A percentile compares a stretch with the other conserved stretches of the same genome.
phyloP scores from a whole-genome alignment of 495 filamentous ascomycete species.

The Copromyces sp. region DNA sequence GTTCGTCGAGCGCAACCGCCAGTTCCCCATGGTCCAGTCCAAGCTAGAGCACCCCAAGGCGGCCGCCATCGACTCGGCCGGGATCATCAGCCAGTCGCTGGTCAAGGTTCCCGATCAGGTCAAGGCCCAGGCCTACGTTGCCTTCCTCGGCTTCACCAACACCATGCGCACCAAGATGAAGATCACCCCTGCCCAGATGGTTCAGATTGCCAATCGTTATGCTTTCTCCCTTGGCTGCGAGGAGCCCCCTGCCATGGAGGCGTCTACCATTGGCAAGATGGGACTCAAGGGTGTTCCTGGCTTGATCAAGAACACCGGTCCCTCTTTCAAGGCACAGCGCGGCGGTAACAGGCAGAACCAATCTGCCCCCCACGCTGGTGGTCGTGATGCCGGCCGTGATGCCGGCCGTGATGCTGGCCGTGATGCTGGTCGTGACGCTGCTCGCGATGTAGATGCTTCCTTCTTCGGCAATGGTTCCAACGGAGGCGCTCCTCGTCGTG shows the following conservation, averaged over 20 bases:
- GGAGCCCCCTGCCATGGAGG: constrained; percentile 10
- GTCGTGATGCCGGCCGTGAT: not conserved
- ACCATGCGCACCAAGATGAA: constrained; percentile 9
- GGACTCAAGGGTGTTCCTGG: constrained; percentile 25
- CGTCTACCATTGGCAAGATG: constrained; percentile 19
- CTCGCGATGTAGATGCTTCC: not conserved
- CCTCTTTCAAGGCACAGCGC: not conserved
- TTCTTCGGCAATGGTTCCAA: not conserved
- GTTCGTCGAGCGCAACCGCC: constrained; percentile 15
- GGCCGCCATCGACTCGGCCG: constrained; percentile 7
- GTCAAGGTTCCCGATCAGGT: constrained; percentile 13
- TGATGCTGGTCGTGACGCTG: not conserved
- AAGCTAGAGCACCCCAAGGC: constrained; percentile 14
- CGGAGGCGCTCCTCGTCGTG: not conserved
- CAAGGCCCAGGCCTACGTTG: constrained; percentile 19
- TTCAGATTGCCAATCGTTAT: constrained; percentile 18
- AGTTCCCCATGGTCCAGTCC: constrained; percentile 22
- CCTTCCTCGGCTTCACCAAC: constrained; percentile 20
- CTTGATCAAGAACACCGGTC: constrained; percentile 5
- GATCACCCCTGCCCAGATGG: constrained; percentile 8
- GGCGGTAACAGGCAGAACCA: not conserved
- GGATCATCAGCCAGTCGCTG: constrained; percentile 16
- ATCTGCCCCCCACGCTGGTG: not conserved
- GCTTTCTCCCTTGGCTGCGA: constrained; percentile 13
- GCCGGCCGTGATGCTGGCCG: not conserved